Evolutionary conservation across 1,284 basidiomycete genomes (phyloP).

Genomic region (Microbotryum saponariae): DNA sequence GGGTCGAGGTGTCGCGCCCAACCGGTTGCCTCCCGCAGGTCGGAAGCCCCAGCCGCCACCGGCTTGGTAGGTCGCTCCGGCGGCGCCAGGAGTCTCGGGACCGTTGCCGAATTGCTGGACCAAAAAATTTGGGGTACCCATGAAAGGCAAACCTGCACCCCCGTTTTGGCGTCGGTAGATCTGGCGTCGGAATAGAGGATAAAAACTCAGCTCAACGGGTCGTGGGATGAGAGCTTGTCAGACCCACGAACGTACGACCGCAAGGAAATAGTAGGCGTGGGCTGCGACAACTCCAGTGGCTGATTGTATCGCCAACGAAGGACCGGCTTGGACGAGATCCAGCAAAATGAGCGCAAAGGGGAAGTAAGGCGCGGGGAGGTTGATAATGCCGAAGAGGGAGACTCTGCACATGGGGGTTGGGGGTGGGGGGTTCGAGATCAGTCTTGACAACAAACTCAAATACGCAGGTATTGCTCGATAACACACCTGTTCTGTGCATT

Average conservation of each 20-base stretch:
- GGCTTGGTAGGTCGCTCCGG: conserved; percentile 6
- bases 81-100: neutral
- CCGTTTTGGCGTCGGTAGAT: conserved; percentile 18
- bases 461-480: too few species aligned
- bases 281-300: conserved; percentile 66
- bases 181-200: conserved; percentile 6
- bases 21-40: conserved; percentile 1
- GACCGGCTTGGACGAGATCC: conserved; percentile 62
- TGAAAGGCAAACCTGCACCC: neutral
- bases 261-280: conserved; percentile 50
- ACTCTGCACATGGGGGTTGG: conserved; percentile 41
- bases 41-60: conserved; percentile 9
- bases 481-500: conserved; percentile 53
- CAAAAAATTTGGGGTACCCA: conserved; percentile 18
- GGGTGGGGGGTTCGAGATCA: neutral
- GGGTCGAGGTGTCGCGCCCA: conserved; percentile 2
- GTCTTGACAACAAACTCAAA: neutral
- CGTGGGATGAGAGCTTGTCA: conserved; percentile 1
- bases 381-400: conserved; percentile 65
- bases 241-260: conserved; percentile 21
- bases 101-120: conserved; percentile 19
- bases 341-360: conserved; percentile 66
- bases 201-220: neutral
- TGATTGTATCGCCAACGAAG: conserved; percentile 50
- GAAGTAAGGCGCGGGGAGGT: conserved; percentile 61